These are phyloP conservation scores for Kazachstania kunashirensis DNA, from an alignment of 805 yeast genomes.

Conservation along the genomic window DNA sequence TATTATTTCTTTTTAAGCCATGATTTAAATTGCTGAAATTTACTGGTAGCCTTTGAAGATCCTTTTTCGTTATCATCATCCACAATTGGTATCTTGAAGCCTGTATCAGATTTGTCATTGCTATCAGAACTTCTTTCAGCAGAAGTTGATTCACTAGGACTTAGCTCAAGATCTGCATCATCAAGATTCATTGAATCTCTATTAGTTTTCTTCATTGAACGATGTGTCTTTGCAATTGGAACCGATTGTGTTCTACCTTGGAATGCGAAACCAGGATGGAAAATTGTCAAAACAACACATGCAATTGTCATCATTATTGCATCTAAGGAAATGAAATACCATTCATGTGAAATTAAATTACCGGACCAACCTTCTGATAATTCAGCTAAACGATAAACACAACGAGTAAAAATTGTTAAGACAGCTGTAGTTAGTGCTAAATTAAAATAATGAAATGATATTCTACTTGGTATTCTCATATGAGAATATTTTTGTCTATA, in stretches of 20 bases:
- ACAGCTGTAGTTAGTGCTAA: constrained; percentile 39
- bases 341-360: constrained; percentile 48
- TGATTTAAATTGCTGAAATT: too few species aligned
- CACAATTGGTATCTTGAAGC: not conserved
- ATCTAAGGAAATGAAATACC: constrained; percentile 50
- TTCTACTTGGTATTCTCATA: constrained; percentile 24
- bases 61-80: too few species aligned
- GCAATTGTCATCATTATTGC: constrained; percentile 52
- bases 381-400: constrained; percentile 66
- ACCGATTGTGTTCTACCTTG: constrained; percentile 23
- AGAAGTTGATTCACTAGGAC: too few species aligned
- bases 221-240: constrained; percentile 16
- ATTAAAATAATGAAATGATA: constrained; percentile 37
- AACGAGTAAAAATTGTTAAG: constrained; percentile 50
- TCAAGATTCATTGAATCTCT: constrained; percentile 10
- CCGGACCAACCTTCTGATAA: constrained; percentile 59
- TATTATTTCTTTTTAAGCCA: too few species aligned
- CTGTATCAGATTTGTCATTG: not conserved
- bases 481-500: constrained; percentile 21
- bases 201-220: not conserved
- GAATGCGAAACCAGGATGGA: constrained; percentile 58
- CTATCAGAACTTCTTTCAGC: too few species aligned
- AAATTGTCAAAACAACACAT: constrained; percentile 36
- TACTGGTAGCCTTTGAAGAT: too few species aligned
- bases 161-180: not conserved